phyloP scores from a whole-genome alignment of 2,329 filamentous ascomycete species.

The Penicillium hordei region DNA sequence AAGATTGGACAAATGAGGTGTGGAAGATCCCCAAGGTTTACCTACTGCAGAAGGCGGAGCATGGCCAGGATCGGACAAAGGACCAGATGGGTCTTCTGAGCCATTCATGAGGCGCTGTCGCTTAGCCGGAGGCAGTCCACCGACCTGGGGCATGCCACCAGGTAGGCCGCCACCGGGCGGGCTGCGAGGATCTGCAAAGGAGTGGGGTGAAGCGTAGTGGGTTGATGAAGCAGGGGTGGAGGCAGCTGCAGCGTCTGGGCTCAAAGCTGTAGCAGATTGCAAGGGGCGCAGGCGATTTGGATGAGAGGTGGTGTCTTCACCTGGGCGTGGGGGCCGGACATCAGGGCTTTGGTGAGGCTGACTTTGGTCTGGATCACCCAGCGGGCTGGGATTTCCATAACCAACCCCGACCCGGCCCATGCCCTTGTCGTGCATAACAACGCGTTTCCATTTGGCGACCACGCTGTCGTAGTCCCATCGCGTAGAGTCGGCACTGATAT shows the following conservation, averaged over 20 bases:
- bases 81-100: constrained; percentile 16
- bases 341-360: constrained; percentile 17
- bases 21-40: constrained; percentile 22
- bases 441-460: constrained; percentile 50
- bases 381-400: constrained; percentile 19
- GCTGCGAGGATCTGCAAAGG: constrained; percentile 27
- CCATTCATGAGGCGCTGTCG: constrained; percentile 41
- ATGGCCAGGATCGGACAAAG: constrained; percentile 11
- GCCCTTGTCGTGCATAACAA: constrained; percentile 47
- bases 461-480: constrained; percentile 52
- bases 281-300: constrained; percentile 26
- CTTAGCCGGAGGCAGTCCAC: constrained; percentile 29
- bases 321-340: constrained; percentile 21
- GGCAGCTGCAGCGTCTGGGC: constrained; percentile 29
- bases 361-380: constrained; percentile 13
- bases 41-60: constrained; percentile 4
- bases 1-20: constrained; percentile 26
- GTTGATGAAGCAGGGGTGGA: constrained; percentile 30
- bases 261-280: constrained; percentile 23
- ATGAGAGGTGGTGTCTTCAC: constrained; percentile 24
- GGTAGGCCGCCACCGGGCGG: constrained; percentile 16
- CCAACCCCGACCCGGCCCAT: constrained; percentile 43
- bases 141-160: constrained; percentile 12
- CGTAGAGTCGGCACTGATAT: constrained; percentile 35
- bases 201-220: constrained; percentile 34